phyloP scores from a whole-genome alignment of 192 early-diverging fungal genomes.

The Coemansia sp. region DNA sequence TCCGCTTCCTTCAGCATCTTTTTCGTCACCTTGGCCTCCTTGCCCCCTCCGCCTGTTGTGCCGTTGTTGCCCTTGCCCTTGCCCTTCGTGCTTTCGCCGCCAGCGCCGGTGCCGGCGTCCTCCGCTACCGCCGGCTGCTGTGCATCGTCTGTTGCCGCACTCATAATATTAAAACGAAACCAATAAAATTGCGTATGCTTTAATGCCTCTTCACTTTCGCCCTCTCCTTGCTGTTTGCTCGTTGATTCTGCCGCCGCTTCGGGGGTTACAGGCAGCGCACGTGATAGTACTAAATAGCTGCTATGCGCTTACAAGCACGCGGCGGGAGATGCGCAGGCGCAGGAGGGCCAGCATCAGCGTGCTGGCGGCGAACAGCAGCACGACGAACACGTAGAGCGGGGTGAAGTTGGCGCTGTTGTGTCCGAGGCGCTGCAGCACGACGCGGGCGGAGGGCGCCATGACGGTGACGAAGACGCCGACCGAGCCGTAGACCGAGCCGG shows the following conservation, averaged over 20 bases:
- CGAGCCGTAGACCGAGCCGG: slow-evolving; percentile 30
- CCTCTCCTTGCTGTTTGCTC: too few relatives aligned
- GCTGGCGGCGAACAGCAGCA: slow-evolving; percentile 22
- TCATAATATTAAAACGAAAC: too few relatives aligned
- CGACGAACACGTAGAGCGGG: slow-evolving; percentile 18
- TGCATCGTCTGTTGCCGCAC: too few relatives aligned
- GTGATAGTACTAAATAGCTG: not conserved
- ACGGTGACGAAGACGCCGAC: slow-evolving; percentile 30
- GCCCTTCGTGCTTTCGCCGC: slow-evolving; percentile 1
- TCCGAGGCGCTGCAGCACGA: slow-evolving; percentile 21
- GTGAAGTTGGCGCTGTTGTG: slow-evolving; percentile 5
- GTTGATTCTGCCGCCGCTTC: too few relatives aligned
- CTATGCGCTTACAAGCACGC: slow-evolving; percentile 11
- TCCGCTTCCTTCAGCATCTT: slow-evolving; percentile 70
- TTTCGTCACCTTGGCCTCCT: slow-evolving; percentile 46
- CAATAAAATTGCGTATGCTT: too few relatives aligned
- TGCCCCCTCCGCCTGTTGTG: not conserved
- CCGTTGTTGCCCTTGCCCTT: not conserved
- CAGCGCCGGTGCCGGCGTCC: too few relatives aligned
- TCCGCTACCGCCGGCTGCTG: too few relatives aligned
- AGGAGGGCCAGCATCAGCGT: slow-evolving; percentile 22
- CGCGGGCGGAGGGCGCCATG: slow-evolving; percentile 20
- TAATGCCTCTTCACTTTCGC: too few relatives aligned
- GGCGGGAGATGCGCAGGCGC: slow-evolving; percentile 29
- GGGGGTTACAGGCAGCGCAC: not conserved